Evolutionary conservation across 352 stramenopile species (phyloP).

Genomic region (Globisporangium cederbergense): DNA sequence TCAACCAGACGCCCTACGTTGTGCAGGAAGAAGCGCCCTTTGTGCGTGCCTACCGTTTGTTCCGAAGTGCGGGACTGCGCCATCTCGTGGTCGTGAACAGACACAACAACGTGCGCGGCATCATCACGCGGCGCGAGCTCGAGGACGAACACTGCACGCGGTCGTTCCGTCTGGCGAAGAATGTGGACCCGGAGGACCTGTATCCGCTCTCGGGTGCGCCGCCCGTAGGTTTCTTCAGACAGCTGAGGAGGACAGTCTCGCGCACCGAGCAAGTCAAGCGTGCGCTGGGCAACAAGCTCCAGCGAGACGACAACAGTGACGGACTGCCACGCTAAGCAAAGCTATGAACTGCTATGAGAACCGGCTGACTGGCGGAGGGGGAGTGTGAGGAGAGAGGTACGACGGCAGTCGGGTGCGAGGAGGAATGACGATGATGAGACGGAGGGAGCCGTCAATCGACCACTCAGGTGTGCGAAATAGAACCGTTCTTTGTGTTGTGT

Average conservation of each 20-base stretch:
- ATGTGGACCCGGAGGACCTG: constrained; percentile 64
- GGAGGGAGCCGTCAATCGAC: too few species aligned
- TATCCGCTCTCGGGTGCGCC: constrained; percentile 58
- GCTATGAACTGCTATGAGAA: too few species aligned
- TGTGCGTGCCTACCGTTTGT: constrained; percentile 94
- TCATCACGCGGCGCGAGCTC: constrained; percentile 84
- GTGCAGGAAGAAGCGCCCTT: constrained; percentile 96
- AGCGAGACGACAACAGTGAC: background rate
- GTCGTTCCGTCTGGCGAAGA: constrained; percentile 73
- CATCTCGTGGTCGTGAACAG: constrained; percentile 94
- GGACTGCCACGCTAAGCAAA: too few species aligned
- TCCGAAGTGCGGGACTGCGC: constrained; percentile 94
- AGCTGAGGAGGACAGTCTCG: constrained; percentile 59
- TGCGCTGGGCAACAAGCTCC: constrained; percentile 40
- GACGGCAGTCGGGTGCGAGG: too few species aligned
- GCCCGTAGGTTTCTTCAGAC: constrained; percentile 57
- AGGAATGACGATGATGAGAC: too few species aligned
- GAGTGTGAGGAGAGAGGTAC: too few species aligned
- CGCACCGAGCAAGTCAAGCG: constrained; percentile 77
- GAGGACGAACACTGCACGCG: constrained; percentile 78
- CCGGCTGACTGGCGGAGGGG: too few species aligned
- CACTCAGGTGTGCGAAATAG: too few species aligned
- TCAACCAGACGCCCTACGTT: constrained; percentile 96
- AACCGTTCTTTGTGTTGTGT: too few species aligned
- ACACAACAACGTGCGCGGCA: constrained; percentile 89